A percentile compares a stretch with the other conserved stretches of the same genome.
Conservation (phyloP, 192 early-diverging fungal species). For the Kappamyces sp. region DNA sequence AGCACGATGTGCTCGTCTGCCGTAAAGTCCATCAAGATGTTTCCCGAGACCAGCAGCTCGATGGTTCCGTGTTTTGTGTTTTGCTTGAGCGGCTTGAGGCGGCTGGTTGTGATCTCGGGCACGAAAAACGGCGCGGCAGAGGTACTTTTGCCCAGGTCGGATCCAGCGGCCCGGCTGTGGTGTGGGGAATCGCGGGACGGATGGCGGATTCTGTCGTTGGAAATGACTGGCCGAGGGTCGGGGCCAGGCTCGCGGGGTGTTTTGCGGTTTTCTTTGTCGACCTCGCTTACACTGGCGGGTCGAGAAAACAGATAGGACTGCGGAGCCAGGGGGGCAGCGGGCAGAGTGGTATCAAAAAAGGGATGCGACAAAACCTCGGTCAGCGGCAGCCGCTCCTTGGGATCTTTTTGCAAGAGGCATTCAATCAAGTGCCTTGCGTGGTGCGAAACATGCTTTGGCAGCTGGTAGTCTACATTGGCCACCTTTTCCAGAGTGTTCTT, state of each 20-base stretch:
- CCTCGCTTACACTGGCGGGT: no score
- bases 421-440: conserved; percentile 52
- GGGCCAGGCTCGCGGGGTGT: not conserved
- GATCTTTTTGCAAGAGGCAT: conserved; percentile 53
- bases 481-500: conserved; percentile 55
- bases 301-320: conserved; percentile 5
- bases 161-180: no score
- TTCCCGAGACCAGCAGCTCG: conserved; percentile 27
- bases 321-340: conserved; percentile 16
- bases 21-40: conserved; percentile 38
- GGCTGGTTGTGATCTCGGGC: conserved; percentile 32
- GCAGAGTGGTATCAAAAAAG: conserved; percentile 43
- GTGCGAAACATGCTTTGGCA: conserved; percentile 49
- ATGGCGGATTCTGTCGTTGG: not conserved
- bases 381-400: conserved; percentile 45
- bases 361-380: conserved; percentile 44
- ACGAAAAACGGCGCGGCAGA: no score
- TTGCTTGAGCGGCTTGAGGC: conserved; percentile 43
- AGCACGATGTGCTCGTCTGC: conserved; percentile 33
- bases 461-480: conserved; percentile 39
- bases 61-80: conserved; percentile 46
- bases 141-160: no score
- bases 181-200: no score
- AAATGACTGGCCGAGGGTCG: not conserved
- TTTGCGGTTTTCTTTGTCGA: conserved; percentile 10